Base-by-base conservation (phyloP, 805 yeast species). In the Candida easanensis region DNA sequence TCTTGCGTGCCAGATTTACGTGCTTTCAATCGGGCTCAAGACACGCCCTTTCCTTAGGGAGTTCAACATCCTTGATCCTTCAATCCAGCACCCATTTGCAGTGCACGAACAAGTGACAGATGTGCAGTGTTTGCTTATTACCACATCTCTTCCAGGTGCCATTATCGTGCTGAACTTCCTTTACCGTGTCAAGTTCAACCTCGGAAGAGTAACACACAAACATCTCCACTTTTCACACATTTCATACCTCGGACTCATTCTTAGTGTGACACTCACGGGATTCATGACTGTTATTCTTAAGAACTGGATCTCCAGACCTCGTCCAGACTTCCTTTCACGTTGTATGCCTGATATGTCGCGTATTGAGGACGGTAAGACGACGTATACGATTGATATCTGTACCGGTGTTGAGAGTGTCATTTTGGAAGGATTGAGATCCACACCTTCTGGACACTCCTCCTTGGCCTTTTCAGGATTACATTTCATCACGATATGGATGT, bases 251-350 rank as follows among this genome's bases (percentile, higher is more conserved):
- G 51, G 50, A 2, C 34, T 54, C 10, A 18, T 36, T 7, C 27
- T 44, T 8, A 39, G 52, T 4, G 31, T 51, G 11, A 33, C 51
- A 0, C 26, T 54, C 5, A 51, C 54, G 2, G 44, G 46, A 1
- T 38, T 49, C n/a, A 38, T 50, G 9, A 46, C 53, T 9, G 40
- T 49, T 53, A 67, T 82, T 13, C 59, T 88, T 41, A 91, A 91
- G 64, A 80, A 83, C 56, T 77, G 84, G 77, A 78, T 91, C 40
- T 96, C 96, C 6, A 74, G 96, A 55, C 87, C 85, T 47, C 70
- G 98, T 40, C 98, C 98, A 0, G 98, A 91, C 64, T 87, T 90
- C 57, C 62, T 91, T 36, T 84, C 87, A 4, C 74, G 98, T 46
- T 91, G 98, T 63, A 59, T 72, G 21, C 96, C 96, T 1, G 66